Conservation (phyloP, 768 basidiomycete genomes). For the Antrodiella citrinella region DNA sequence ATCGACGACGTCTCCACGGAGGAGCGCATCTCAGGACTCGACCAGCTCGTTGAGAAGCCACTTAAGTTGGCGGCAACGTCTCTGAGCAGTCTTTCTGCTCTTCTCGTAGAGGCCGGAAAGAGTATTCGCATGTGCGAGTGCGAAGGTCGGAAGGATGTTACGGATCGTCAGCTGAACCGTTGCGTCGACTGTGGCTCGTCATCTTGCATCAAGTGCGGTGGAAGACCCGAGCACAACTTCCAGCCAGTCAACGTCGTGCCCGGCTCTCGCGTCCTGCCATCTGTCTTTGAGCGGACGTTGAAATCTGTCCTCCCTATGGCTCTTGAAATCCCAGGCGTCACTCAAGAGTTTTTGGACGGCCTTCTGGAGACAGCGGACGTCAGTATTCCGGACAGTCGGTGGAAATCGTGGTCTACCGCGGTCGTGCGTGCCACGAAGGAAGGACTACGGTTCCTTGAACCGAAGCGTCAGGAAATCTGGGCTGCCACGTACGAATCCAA, state of each 20-base stretch:
- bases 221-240: conserved; percentile 83
- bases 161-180: conserved; percentile 51
- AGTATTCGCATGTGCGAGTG: conserved; percentile 84
- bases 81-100: conserved; percentile 35
- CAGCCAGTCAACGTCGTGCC: conserved; percentile 40
- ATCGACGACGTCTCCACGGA: conserved; percentile 23
- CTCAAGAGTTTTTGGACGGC: conserved; percentile 40
- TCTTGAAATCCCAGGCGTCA: conserved; percentile 47
- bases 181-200: conserved; percentile 75
- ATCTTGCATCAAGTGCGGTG: conserved; percentile 81
- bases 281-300: conserved; percentile 65
- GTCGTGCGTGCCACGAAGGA: conserved; percentile 48
- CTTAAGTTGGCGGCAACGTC: conserved; percentile 63
- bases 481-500: conserved; percentile 69
- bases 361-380: conserved; percentile 34
- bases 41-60: conserved; percentile 51
- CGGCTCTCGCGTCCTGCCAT: conserved; percentile 60
- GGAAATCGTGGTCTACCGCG: conserved; percentile 63
- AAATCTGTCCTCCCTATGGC: conserved; percentile 87
- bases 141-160: conserved; percentile 79
- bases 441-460: conserved; percentile 75
- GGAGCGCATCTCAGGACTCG: conserved; percentile 64
- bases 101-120: conserved; percentile 56
- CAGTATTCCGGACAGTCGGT: conserved; percentile 45
- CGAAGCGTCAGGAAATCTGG: conserved; percentile 88